Evolutionary conservation across 768 basidiomycete genomes (phyloP), one percentile per base, ranked within the genome.

Genomic region (Boletus sensibilis): DNA sequence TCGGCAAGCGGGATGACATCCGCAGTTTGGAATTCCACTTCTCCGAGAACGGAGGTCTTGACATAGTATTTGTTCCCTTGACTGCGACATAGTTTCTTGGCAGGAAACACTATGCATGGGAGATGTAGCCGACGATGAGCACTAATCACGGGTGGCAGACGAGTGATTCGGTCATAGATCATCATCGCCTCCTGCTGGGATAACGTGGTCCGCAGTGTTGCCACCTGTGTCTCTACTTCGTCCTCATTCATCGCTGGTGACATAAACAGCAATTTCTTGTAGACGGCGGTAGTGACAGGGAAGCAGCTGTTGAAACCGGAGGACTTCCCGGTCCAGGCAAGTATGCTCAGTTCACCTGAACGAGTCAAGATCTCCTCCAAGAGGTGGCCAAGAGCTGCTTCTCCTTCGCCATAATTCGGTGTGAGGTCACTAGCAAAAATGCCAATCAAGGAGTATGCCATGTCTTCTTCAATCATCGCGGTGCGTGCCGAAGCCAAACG

Each of bases 121-220:
- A 58, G 41, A 13, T 58, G 53, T 34, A 58, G 25, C n/a, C 57
- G 57, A 47, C 52, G 52, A 37, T 53, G 52, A 42, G 56, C 51
- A 16, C 56, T 45, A 18, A 57, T 47, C 14, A 20, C 49, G 4
- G 56, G 46, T 16, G 57, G 57, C 13, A 58, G 16, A 27, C 52
- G 57, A 25, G 53, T 21, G 34, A 58, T 39, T 29, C 53, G 46
- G 35, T 55, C 53, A 18, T 49, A 49, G 29, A 58, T 49, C 6
- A 20, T 38, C 47, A 43, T 44, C 11, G 27, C 57, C 16, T 58
- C 57, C n/a, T n/a, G 29, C 10, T 23, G 29, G 23, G 57, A 14
- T n/a, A 55, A 14, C 5, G 37, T 33, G 2, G 27, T 44, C 9
- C 53, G 46, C 18, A 55, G 27, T 8, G 57, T 7, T 0, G 47